Evolutionary conservation across 768 basidiomycete genomes (phyloP), one percentile per base, ranked within the genome.

Genomic region (Lactarius pseudohatsudake): DNA sequence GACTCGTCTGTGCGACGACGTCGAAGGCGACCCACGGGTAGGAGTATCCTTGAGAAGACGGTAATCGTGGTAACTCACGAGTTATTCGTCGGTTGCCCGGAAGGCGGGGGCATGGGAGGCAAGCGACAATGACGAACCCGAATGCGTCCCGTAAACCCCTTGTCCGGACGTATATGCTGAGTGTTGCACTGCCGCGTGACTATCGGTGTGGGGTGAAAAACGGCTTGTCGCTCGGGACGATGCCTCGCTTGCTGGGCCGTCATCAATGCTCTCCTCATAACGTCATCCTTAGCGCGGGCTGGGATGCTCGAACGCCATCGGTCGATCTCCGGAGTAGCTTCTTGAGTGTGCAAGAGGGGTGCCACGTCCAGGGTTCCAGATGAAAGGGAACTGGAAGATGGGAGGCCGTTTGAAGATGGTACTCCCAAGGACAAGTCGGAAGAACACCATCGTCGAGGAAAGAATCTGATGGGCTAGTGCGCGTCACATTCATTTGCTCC

Each of bases 401-500:
- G 41, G 58, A 20, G 7, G 30, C 10, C 34, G 34, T 36, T 36
- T 36, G 34, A 36, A 36, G 34, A 36, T 10, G 11, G 11, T 11
- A 34, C 34, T 1, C 34, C 10, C 34, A 34, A 0, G 34, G 34
- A 34, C 34, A 11, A 36, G 34, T 36, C 34, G 34, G 34, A 36
- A 11, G 10, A 10, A 36, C 30, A 2, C 10, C 34, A 36, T 36
- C 34, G 10, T 2, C 34, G 0, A 36, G 34, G 34, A 36, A 36
- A 11, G 34, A 3, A 36, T 36, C 10, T 36, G 34, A 36, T 36
- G 34, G 34, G 34, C 34, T 54, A 8, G 45, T 30, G 16, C 70
- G 59, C 8, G 62, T 71, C 9, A 71, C 60, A 36, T 71, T 71
- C 60, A 58, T 66, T 80, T 80, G 81, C 59, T 89, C 88, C 62